Evolutionary conservation across 768 basidiomycete species (phyloP), one percentile per base, ranked within the genome.

Genomic region (Kwoniella sp.): DNA sequence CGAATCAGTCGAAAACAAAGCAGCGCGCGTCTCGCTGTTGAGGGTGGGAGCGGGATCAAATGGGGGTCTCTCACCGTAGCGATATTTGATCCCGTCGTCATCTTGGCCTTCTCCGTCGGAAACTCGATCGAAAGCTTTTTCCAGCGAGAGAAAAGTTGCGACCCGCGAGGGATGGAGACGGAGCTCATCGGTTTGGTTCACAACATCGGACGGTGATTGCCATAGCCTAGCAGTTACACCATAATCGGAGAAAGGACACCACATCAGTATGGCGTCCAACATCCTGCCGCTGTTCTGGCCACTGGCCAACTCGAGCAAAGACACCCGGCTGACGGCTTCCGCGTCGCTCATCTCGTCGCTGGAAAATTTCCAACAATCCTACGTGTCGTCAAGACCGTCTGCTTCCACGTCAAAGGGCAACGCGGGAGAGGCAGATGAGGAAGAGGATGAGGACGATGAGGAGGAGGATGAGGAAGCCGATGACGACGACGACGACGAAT

Each of bases 271-370:
- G 65, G 88, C 89, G 83, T 82, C 86, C 31, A 90, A 89, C 43
- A 92, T 89, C 28, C 82, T 96, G 49, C 87, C 89, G 12, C 80
- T 95, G 28, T 96, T 91, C 80, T 95, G 91, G 91, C 79, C 90
- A 73, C 79, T 96, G 46, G 92, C 91, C 14, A 88, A 87, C 2
- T 77, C 82, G 1, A 82, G 81, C 17, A 88, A 84, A 76, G 83
- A 84, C 50, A 84, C 88, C 55, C 84, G 91, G 8, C 67, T 93
- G 29, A 83, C 85, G 62, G 86, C 91, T 12, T 91, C 91, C 2
- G 84, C 87, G 25, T 87, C 89, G 70, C 84, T 96, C 44, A 74
- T 93, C 52, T 77, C 78, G 15, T 79, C 88, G 17, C 81, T 96
- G 62, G 86, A 92, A 76, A 83, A 85, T 57, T 92, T 95, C 67